phyloP scores from a whole-genome alignment of 371 early-diverging fungal genomes.

The Mortierella sp. region DNA sequence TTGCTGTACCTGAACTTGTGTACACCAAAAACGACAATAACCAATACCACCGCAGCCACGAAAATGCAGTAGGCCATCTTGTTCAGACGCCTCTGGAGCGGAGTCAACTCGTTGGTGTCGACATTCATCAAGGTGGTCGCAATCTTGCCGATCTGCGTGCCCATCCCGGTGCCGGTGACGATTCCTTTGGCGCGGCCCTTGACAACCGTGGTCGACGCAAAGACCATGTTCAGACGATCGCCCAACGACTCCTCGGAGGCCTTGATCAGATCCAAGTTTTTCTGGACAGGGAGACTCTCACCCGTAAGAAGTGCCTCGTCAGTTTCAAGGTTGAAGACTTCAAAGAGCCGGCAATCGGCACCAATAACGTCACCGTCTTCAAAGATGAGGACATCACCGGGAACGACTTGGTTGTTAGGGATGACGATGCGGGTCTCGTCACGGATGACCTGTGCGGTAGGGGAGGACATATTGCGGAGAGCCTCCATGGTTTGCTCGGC shows the following conservation, averaged over 20 bases:
- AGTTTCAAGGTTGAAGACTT: conserved; percentile 85
- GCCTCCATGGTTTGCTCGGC: conserved; percentile 93
- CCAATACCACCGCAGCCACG: conserved; percentile 73
- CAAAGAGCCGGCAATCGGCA: conserved; percentile 90
- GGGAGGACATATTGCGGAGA: conserved; percentile 82
- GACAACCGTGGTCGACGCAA: conserved; percentile 71
- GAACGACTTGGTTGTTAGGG: conserved; percentile 82
- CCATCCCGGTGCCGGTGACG: conserved; percentile 84
- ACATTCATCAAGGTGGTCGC: conserved; percentile 85
- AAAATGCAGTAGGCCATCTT: conserved; percentile 83
- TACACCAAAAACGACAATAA: conserved; percentile 79
- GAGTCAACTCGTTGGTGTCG: conserved; percentile 74
- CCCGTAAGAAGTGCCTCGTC: conserved; percentile 93
- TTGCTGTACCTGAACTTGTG: conserved; percentile 67
- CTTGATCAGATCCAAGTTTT: conserved; percentile 65
- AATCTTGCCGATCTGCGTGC: conserved; percentile 94
- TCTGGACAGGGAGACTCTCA: conserved; percentile 82
- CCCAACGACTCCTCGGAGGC: conserved; percentile 66
- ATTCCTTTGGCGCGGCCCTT: conserved; percentile 74
- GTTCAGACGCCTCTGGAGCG: conserved; percentile 81
- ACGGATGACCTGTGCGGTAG: conserved; percentile 83
- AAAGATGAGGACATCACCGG: conserved; percentile 89
- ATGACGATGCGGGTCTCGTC: conserved; percentile 76
- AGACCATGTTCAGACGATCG: conserved; percentile 72
- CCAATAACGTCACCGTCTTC: conserved; percentile 91